A percentile compares a stretch with the other conserved stretches of the same genome.
These are phyloP conservation scores for Arxiozyma telluris DNA, from an alignment of 1,139 yeast species.

Conservation along the genomic window DNA sequence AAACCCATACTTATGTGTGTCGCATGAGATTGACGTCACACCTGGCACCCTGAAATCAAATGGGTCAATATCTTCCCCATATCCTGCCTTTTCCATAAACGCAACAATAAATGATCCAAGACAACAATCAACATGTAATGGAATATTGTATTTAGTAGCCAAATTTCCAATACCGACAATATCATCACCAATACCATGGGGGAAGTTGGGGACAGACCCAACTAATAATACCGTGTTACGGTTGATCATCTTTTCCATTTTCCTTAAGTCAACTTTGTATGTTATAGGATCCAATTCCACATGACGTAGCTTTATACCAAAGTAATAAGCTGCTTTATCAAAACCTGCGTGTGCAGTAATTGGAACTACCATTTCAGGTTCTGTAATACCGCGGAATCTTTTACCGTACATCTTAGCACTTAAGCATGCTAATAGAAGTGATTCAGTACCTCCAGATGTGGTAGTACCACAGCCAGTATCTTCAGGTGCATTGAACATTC, in stretches of 20 bases:
- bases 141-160: constrained; percentile 57
- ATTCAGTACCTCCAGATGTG: constrained; percentile 89
- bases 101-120: constrained; percentile 87
- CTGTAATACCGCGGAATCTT: constrained; percentile 47
- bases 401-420: constrained; percentile 63
- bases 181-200: constrained; percentile 92
- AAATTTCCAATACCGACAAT: constrained; percentile 62
- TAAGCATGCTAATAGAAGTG: constrained; percentile 72
- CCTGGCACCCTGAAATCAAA: constrained; percentile 89
- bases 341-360: constrained; percentile 89
- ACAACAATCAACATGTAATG: constrained; percentile 93
- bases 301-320: constrained; percentile 75
- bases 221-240: constrained; percentile 71
- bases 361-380: constrained; percentile 87
- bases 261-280: constrained; percentile 55
- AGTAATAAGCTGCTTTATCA: constrained; percentile 87
- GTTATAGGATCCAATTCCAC: constrained; percentile 67
- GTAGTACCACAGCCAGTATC: constrained; percentile 73
- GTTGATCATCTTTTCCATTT: constrained; percentile 59
- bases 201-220: constrained; percentile 95
- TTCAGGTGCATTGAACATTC: constrained; percentile 63
- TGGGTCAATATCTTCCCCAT: constrained; percentile 44
- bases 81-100: constrained; percentile 59
- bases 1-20: constrained; percentile 95
- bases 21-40: constrained; percentile 96